A percentile compares a stretch with the other conserved stretches of the same genome.
phyloP scores from a whole-genome alignment of 148 eudicot genomes.

The Euryodendron excelsum region DNA sequence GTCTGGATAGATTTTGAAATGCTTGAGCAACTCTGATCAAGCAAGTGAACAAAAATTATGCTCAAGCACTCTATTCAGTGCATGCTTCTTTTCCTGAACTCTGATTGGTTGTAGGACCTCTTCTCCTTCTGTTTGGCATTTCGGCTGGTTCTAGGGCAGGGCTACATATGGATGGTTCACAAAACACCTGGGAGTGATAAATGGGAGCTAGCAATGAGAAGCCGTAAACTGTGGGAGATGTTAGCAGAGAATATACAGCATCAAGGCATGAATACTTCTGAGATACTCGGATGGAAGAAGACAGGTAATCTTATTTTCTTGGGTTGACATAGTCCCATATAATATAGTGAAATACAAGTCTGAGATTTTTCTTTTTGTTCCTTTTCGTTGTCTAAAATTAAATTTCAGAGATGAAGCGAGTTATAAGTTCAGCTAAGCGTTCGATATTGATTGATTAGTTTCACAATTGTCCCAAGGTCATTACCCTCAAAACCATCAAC shows the following conservation, averaged over 20 bases:
- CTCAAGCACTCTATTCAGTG: neutral
- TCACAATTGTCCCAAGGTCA: neutral
- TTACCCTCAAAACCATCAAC: neutral
- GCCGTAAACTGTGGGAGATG: slow-evolving; percentile 75
- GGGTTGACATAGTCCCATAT: neutral
- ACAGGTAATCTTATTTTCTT: slow-evolving; percentile 50
- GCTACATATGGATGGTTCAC: slow-evolving; percentile 89
- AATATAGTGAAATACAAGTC: neutral
- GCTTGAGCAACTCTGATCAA: neutral
- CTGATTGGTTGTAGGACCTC: slow-evolving; percentile 22
- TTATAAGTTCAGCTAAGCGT: slow-evolving; percentile 3
- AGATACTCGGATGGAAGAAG: slow-evolving; percentile 79
- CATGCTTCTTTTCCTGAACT: neutral
- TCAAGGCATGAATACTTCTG: slow-evolving; percentile 67
- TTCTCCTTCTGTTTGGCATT: slow-evolving; percentile 23
- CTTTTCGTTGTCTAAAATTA: too few species aligned
- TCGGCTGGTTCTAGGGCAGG: slow-evolving; percentile 67
- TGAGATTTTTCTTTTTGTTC: too few species aligned
- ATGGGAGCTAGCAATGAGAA: slow-evolving; percentile 82
- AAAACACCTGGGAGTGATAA: slow-evolving; percentile 63
- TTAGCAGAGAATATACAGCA: slow-evolving; percentile 49
- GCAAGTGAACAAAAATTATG: neutral
- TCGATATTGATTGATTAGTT: neutral
- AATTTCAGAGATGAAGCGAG: neutral
- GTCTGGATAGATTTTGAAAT: neutral